These are phyloP conservation scores for carrot (Daucus carota) DNA, from an alignment of 129 eudicot species.

Conservation along the genomic window DNA sequence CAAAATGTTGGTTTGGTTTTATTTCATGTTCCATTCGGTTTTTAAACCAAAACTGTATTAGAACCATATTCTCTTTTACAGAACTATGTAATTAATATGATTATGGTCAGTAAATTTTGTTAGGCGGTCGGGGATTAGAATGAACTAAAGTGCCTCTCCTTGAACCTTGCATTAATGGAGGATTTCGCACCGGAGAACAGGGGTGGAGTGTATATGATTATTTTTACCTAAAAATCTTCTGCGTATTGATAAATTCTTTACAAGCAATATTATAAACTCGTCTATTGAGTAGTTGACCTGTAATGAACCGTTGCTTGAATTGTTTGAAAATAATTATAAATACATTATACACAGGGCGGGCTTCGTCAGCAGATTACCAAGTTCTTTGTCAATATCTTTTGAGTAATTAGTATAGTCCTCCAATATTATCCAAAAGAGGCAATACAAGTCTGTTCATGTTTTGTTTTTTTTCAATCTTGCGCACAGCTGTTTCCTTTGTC, in stretches of 20 bases:
- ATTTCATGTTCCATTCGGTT: too few species aligned
- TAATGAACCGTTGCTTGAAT: neutral
- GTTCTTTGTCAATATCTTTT: neutral
- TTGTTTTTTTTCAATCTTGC: neutral
- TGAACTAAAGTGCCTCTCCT: neutral
- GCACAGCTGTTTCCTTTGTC: neutral
- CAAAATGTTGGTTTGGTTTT: too few species aligned
- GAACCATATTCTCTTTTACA: too few species aligned
- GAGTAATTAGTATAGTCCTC: neutral
- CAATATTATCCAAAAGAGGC: neutral
- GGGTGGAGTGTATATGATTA: neutral
- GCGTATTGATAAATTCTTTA: neutral
- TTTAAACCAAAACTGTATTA: too few species aligned
- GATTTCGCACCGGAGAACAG: neutral
- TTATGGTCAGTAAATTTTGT: neutral
- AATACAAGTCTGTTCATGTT: neutral
- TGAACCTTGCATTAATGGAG: neutral
- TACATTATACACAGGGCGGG: neutral
- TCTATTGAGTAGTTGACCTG: neutral
- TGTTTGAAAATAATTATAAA: neutral
- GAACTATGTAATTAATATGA: too few species aligned
- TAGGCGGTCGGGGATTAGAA: neutral
- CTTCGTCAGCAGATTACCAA: neutral
- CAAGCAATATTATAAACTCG: neutral
- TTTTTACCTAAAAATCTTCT: neutral